Evolutionary conservation across 805 yeast species (phyloP).

Genomic region (Grigorovia yakushimaensis): DNA sequence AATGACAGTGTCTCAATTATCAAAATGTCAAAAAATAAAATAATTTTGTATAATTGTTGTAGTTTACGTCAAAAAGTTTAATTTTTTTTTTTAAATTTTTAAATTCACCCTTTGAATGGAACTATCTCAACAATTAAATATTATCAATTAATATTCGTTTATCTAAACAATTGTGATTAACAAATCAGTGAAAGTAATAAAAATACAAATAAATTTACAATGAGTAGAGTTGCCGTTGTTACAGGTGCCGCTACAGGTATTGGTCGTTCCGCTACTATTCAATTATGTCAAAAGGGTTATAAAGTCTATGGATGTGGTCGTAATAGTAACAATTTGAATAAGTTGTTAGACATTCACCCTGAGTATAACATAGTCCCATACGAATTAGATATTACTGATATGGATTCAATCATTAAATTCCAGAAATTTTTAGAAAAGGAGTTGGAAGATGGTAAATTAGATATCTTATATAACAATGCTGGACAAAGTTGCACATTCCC

Average conservation of each 20-base stretch:
- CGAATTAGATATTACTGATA: slow-evolving; percentile 47
- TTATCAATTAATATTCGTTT: too few species aligned
- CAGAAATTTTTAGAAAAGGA: slow-evolving; percentile 34
- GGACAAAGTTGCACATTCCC: slow-evolving; percentile 69
- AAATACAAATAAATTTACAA: background rate
- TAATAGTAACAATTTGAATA: slow-evolving; percentile 49
- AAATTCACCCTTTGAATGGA: too few species aligned
- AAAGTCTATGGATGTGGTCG: slow-evolving; percentile 69
- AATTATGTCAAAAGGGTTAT: slow-evolving; percentile 42
- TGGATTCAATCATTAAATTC: slow-evolving; percentile 37
- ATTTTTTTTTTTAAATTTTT: too few species aligned
- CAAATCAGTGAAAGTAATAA: too few species aligned
- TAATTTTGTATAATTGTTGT: too few species aligned
- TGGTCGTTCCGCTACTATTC: slow-evolving; percentile 39
- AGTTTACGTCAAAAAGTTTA: too few species aligned
- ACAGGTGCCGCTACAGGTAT: slow-evolving; percentile 57
- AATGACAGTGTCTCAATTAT: too few species aligned
- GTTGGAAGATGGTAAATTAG: slow-evolving; percentile 35
- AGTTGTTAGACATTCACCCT: slow-evolving; percentile 27
- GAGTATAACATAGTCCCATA: slow-evolving; percentile 35
- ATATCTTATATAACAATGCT: slow-evolving; percentile 64
- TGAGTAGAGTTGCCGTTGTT: slow-evolving; percentile 38
- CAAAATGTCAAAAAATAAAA: too few species aligned
- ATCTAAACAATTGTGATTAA: too few species aligned
- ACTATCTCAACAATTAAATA: too few species aligned